Evolutionary conservation across 140 eudicot species (phyloP), one percentile per base, ranked within the genome.

Genomic region (Ambrosia hybrid): DNA sequence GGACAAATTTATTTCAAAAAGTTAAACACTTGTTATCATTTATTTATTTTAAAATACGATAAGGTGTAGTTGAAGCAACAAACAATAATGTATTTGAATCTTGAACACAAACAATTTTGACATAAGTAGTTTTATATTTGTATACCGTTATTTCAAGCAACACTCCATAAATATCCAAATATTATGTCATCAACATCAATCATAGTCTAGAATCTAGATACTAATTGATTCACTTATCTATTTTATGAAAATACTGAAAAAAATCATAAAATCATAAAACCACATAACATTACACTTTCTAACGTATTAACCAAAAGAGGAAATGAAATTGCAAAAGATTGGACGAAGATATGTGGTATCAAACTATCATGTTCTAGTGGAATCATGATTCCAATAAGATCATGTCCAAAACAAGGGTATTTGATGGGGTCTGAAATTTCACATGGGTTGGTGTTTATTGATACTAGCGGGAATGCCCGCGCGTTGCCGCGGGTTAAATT

Each of bases 381-480:
- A 62, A 51, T 51, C 67, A 76, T 60, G 59, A 53, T 14, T 53
- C 33, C 33, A 58, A 3, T 9, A 26, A 58, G 10, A 58, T 60
- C 45, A 60, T 60, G 66, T 60, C 66, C 9, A 60, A 60, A 33
- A 60, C 46, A 60, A 60, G 45, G 65, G 65, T 30, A 59, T 59
- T 11, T 59, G 14, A 34, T 33, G 72, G 77, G 72, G 81, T 62
- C 73, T 41, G 67, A 64, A 33, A 51, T 64, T 34, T 71, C 82
- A 71, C 82, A 71, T 78, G 82, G 82, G 77, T 55, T 55, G 82
- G 77, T 55, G 77, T 63, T 63, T 53, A 9, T 63, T 71, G 68
- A 71, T 60, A 13, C 9, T 14, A 39, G 45, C n/a, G n/a, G n/a
- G n/a, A n/a, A n/a, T n/a, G n/a, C n/a, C n/a, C n/a, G n/a, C n/a